phyloP scores from a whole-genome alignment of 2,329 filamentous ascomycete genomes.

The Nemania bipapillata region DNA sequence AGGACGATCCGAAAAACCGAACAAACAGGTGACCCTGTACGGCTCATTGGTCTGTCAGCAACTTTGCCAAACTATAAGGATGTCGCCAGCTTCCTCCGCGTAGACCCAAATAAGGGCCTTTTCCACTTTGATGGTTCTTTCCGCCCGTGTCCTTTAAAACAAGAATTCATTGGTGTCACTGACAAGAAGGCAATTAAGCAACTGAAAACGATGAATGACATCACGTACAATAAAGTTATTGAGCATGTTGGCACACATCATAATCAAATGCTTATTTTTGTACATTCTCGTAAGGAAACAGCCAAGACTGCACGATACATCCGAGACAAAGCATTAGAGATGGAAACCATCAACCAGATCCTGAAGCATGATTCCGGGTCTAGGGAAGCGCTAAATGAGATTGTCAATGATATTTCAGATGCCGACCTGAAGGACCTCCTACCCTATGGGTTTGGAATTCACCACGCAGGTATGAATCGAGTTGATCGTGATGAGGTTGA shows the following conservation, averaged over 20 bases:
- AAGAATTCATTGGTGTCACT: constrained; percentile 97
- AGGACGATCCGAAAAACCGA: constrained; percentile 92
- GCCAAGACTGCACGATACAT: constrained; percentile 97
- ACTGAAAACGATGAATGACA: constrained; percentile 98
- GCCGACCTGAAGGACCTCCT: constrained; percentile 90
- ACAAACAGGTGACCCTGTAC: constrained; percentile 91
- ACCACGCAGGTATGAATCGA: constrained; percentile 96
- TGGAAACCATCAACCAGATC: constrained; percentile 96
- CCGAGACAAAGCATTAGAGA: constrained; percentile 93
- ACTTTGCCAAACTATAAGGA: constrained; percentile 97
- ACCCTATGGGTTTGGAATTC: constrained; percentile 96
- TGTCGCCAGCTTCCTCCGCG: constrained; percentile 93
- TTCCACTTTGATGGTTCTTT: constrained; percentile 98
- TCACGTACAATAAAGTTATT: constrained; percentile 96
- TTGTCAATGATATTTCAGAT: constrained; percentile 84
- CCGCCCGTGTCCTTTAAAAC: constrained; percentile 90
- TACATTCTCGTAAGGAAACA: constrained; percentile 97
- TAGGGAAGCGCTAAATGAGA: constrained; percentile 85
- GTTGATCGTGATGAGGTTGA: constrained; percentile 95
- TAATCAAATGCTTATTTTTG: constrained; percentile 99
- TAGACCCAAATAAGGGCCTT: constrained; percentile 83
- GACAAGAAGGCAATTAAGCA: constrained; percentile 99
- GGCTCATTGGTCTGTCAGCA: constrained; percentile 90
- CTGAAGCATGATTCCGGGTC: constrained; percentile 91
- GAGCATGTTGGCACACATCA: constrained; percentile 93